Percentiles rank a stretch among this genome's conserved stretches.
Evolutionary conservation across 2,329 filamentous ascomycete genomes (phyloP).

Genomic region (Anthostomella pinea): DNA sequence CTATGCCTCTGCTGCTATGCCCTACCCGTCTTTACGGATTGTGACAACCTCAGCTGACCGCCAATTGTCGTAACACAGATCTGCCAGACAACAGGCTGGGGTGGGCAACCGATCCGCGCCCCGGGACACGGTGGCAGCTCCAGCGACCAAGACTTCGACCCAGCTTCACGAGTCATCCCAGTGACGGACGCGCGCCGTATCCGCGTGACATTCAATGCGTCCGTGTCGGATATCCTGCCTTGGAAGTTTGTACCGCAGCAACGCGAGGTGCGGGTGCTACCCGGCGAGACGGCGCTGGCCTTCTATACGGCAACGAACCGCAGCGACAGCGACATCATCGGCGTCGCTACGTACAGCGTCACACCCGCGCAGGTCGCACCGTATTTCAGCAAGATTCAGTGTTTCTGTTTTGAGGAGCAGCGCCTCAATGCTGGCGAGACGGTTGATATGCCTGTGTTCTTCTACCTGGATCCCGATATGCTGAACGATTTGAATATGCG

Average conservation of each 20-base stretch:
- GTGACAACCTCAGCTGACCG: conserved; percentile 6
- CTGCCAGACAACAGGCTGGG: conserved; percentile 85
- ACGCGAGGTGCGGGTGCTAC: conserved; percentile 90
- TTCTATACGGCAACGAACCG: conserved; percentile 98
- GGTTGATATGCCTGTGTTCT: conserved; percentile 99
- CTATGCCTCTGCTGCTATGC: not conserved
- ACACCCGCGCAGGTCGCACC: conserved; percentile 93
- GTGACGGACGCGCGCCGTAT: conserved; percentile 80
- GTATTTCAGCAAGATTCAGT: conserved; percentile 99
- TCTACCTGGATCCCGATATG: conserved; percentile 96
- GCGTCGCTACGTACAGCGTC: conserved; percentile 95
- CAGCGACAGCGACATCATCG: conserved; percentile 89
- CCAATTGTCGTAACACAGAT: conserved; percentile 48
- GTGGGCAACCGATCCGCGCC: conserved; percentile 85
- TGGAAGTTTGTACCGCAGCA: conserved; percentile 99
- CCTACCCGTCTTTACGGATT: conserved; percentile 10
- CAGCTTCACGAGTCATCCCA: conserved; percentile 74
- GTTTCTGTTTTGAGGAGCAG: conserved; percentile 98
- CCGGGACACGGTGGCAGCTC: conserved; percentile 59
- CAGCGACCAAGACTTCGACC: conserved; percentile 49
- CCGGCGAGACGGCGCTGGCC: conserved; percentile 92
- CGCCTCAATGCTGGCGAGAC: conserved; percentile 91
- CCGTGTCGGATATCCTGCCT: conserved; percentile 88
- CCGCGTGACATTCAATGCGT: conserved; percentile 93
- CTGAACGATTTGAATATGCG: conserved; percentile 89